Evolutionary conservation across 768 basidiomycete species (phyloP), one percentile per base, ranked within the genome.

Genomic region (Lenzites betulinus): DNA sequence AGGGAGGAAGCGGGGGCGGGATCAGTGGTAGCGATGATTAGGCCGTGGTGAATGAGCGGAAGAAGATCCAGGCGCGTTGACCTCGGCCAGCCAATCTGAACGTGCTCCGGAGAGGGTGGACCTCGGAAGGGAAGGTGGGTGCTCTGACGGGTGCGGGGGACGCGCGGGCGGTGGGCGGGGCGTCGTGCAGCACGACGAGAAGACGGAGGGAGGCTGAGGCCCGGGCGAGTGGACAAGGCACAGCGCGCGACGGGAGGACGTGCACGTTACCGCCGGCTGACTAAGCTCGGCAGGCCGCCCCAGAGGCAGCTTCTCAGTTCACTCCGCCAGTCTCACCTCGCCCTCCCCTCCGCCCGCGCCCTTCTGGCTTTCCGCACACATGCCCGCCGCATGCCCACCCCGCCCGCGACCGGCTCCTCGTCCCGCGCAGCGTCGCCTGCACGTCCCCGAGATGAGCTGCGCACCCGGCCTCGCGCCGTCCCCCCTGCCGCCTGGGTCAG

Each of bases 121-220:
- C 25, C 39, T 9, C 38, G 16, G 58, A 13, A 26, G 48, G 9
- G 12, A 18, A 23, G 18, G 49, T 20, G 33, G 43, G 20, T 54
- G 39, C 30, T 5, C 30, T 26, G 3, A 28, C 22, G 44, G 38
- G 39, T 36, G 39, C 15, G 53, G 48, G 50, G 60, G 38, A 53
- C 55, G 30, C 47, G 61, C 15, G 16, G 49, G 7, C 33, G 51
- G 51, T 7, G 51, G 33, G 41, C 43, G 54, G 38, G 50, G 58
- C 63, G 69, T 66, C 66, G 67, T 63, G 61, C 64, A 54, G 63
- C 48, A 67, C 66, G 63, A 64, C 64, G 64, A 67, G 64, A 65
- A 62, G 60, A 57, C 55, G 57, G 56, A 23, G 22, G 30, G 53
- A 46, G 43, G 30, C 30, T 33, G 54, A 57, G 55, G 55, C 54